These are phyloP conservation scores for Mycena sp. DNA, from an alignment of 1,284 basidiomycete species.

Conservation along the genomic window DNA sequence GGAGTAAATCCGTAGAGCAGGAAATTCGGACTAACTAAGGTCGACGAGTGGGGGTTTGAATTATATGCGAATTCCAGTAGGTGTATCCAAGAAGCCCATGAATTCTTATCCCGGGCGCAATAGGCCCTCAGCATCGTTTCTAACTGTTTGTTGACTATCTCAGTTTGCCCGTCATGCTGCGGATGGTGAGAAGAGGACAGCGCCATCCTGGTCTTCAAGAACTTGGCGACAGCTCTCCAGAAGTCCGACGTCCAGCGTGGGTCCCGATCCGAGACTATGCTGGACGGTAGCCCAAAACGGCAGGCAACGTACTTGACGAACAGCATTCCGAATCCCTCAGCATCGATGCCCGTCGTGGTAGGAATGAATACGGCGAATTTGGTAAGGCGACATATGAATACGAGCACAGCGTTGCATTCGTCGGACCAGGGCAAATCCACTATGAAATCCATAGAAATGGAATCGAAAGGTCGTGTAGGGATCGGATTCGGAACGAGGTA, in stretches of 20 bases:
- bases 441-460: conserved; percentile 38
- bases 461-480: conserved; percentile 36
- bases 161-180: conserved; percentile 57
- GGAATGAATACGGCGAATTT: conserved; percentile 47
- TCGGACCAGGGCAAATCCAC: conserved; percentile 33
- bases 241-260: conserved; percentile 44
- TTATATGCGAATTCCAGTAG: conserved; percentile 49
- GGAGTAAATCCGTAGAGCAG: conserved; percentile 38
- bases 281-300: conserved; percentile 42
- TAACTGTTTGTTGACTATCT: conserved; percentile 38
- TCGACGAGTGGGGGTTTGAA: conserved; percentile 42
- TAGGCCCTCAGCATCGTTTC: conserved; percentile 22
- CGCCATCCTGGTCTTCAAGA: conserved; percentile 36
- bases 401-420: conserved; percentile 43
- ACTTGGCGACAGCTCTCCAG: conserved; percentile 38
- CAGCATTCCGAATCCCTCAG: conserved; percentile 31
- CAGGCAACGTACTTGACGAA: conserved; percentile 43
- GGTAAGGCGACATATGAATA: conserved; percentile 47
- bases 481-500: conserved; percentile 31
- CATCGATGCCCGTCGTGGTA: background rate
- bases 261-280: conserved; percentile 45
- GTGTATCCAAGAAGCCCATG: conserved; percentile 36
- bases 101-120: background rate
- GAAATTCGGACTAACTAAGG: conserved; percentile 38
- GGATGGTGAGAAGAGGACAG: conserved; percentile 49